These are phyloP conservation scores for Nidularia pulvinata DNA, from an alignment of 768 basidiomycete genomes.

Conservation along the genomic window DNA sequence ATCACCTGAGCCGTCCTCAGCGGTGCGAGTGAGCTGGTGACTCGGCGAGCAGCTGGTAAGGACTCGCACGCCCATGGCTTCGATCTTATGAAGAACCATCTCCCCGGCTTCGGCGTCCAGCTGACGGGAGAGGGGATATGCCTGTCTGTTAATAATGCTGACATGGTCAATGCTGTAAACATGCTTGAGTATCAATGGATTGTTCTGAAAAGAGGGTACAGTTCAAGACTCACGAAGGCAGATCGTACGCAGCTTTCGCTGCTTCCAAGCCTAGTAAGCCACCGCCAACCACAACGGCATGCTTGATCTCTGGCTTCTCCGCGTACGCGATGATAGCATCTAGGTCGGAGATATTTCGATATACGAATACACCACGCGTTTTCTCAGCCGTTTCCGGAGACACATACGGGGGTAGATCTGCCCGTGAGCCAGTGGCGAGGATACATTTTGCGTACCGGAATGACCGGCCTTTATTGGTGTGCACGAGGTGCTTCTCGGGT, in stretches of 20 bases:
- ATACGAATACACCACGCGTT: conserved; percentile 65
- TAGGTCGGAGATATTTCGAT: conserved; percentile 71
- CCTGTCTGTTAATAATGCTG: conserved; percentile 50
- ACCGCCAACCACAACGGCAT: conserved; percentile 64
- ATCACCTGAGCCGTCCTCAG: conserved; percentile 17
- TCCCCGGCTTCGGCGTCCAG: conserved; percentile 58
- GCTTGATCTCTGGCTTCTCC: conserved; percentile 38
- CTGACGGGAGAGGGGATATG: conserved; percentile 56
- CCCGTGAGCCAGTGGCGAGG: conserved; percentile 70
- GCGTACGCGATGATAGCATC: conserved; percentile 64
- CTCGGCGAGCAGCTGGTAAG: conserved; percentile 37
- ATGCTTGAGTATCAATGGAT: conserved; percentile 2
- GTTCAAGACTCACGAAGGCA: conserved; percentile 26
- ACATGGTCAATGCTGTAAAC: conserved; percentile 36
- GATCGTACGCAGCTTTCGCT: conserved; percentile 69
- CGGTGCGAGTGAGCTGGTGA: conserved; percentile 16
- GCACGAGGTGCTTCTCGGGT: conserved; percentile 35
- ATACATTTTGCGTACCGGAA: conserved; percentile 63
- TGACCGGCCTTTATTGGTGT: conserved; percentile 40
- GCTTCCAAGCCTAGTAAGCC: conserved; percentile 75
- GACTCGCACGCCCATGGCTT: conserved; percentile 58
- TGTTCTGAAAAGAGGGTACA: conserved; percentile 2
- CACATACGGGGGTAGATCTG: conserved; percentile 60
- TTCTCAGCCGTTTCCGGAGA: conserved; percentile 31
- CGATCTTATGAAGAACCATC: conserved; percentile 59